Conservation (phyloP, 208 protist genomes). For the Porcisia deanei region DNA sequence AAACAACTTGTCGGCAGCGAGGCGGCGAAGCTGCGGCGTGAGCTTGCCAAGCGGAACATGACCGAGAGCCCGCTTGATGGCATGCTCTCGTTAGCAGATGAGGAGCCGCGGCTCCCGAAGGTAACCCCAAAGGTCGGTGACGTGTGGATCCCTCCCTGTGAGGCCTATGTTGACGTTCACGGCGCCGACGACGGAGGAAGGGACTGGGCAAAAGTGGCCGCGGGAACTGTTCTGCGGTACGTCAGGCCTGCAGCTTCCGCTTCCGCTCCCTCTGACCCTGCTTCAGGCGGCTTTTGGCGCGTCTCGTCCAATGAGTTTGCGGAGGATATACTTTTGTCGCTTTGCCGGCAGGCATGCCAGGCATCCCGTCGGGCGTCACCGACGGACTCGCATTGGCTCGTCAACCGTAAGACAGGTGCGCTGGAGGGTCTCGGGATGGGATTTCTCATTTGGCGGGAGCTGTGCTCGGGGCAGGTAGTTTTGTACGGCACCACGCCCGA, state of each 20-base stretch:
- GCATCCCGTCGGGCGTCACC: constrained; percentile 37
- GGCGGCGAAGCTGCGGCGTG: constrained; percentile 42
- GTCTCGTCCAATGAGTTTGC: constrained; percentile 37
- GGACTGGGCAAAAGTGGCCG: constrained; percentile 23
- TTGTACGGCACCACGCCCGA: constrained; percentile 52
- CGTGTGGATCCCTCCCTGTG: constrained; percentile 45
- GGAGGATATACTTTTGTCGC: constrained; percentile 56
- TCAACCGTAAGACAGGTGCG: constrained; percentile 28
- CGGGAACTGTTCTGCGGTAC: constrained; percentile 44
- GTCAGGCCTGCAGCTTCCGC: neutral
- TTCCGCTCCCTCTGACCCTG: neutral
- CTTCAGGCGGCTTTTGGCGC: constrained; percentile 4
- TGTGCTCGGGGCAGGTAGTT: constrained; percentile 32
- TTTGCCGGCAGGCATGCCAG: constrained; percentile 54
- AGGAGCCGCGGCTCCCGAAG: constrained; percentile 27
- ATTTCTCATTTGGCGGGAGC: constrained; percentile 43
- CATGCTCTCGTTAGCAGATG: constrained; percentile 19
- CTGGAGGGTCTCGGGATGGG: constrained; percentile 36
- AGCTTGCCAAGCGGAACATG: constrained; percentile 46
- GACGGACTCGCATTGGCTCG: constrained; percentile 54
- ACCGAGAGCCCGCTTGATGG: constrained; percentile 39
- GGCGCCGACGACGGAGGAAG: neutral
- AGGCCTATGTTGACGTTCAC: constrained; percentile 31
- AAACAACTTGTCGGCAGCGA: constrained; percentile 35
- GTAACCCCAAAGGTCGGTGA: constrained; percentile 14